A percentile compares a stretch with the other conserved stretches of the same genome.
Evolutionary conservation across 768 basidiomycete species (phyloP).

Genomic region (Rhodosporidiobolus sp.): DNA sequence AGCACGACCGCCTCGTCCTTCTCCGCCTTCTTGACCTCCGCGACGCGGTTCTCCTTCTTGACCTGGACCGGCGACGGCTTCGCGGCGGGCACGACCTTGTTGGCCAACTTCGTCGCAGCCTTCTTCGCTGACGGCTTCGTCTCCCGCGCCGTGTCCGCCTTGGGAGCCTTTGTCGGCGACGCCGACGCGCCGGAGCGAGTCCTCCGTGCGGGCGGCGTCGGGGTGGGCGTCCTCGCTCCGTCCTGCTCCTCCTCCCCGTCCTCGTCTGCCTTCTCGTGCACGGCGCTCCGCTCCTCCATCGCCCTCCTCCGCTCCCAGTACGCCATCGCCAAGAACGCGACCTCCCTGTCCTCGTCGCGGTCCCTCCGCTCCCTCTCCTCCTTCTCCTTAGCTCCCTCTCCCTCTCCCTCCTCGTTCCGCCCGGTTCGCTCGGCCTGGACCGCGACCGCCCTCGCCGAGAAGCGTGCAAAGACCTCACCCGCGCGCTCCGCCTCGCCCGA

Average conservation of each 20-base stretch:
- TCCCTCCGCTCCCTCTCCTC: not conserved
- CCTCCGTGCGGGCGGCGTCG: no score
- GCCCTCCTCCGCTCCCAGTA: not conserved
- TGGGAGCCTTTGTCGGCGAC: no score
- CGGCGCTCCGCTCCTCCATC: not conserved
- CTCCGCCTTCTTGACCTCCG: not conserved
- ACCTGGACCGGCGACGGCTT: not conserved
- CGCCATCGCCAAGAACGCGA: slow-evolving; percentile 17
- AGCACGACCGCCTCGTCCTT: not conserved
- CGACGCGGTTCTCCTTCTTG: not conserved
- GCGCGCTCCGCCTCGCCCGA: not conserved
- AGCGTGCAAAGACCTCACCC: not conserved
- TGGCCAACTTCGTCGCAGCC: not conserved
- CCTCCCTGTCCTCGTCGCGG: not conserved
- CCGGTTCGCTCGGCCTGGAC: not conserved
- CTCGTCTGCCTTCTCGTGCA: not conserved
- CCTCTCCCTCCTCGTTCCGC: no score
- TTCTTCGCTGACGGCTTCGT: no score
- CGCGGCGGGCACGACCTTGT: not conserved
- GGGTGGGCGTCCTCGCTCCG: no score
- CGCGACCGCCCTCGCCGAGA: slow-evolving; percentile 1
- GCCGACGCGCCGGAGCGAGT: no score
- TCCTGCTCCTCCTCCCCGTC: not conserved
- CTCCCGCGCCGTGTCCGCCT: no score
- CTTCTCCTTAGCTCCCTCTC: not conserved